Conservation (phyloP, 2,329 filamentous ascomycete genomes). For the Golovinomyces cichoracearum region DNA sequence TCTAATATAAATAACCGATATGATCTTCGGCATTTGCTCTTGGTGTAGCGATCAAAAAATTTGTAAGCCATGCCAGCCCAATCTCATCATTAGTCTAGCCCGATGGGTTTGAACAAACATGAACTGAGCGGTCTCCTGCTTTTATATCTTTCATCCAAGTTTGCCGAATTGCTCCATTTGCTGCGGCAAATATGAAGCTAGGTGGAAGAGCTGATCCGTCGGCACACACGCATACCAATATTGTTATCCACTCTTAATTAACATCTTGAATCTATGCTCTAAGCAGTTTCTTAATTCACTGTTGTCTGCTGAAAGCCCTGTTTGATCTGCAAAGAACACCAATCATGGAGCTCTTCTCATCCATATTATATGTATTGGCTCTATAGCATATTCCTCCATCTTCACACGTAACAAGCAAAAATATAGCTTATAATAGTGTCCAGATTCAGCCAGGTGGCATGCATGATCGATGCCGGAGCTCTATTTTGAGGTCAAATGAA, state of each 20-base stretch:
- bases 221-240: slow-evolving; percentile 10
- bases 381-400: too few relatives aligned
- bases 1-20: slow-evolving; percentile 17
- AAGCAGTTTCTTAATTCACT: slow-evolving; percentile 3
- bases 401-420: too few relatives aligned
- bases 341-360: slow-evolving; percentile 4
- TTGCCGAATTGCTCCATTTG: slow-evolving; percentile 7
- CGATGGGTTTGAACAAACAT: not conserved
- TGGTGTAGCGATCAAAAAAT: slow-evolving; percentile 15
- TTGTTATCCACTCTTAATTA: slow-evolving; percentile 3
- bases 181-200: slow-evolving; percentile 13
- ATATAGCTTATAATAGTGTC: too few relatives aligned
- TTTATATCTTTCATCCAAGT: too few relatives aligned
- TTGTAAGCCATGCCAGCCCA: slow-evolving; percentile 16
- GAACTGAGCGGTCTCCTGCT: too few relatives aligned
- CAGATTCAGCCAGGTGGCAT: too few relatives aligned
- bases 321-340: slow-evolving; percentile 5
- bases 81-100: slow-evolving; percentile 16
- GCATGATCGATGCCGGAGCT: too few relatives aligned
- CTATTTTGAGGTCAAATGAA: too few relatives aligned
- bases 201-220: slow-evolving; percentile 8
- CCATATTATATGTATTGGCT: not conserved
- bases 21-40: slow-evolving; percentile 7
- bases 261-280: slow-evolving; percentile 5
- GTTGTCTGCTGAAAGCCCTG: slow-evolving; percentile 6